Evolutionary conservation across 352 stramenopile species (phyloP), one percentile per base, ranked within the genome.

Genomic region (Phytophthora crassamura): DNA sequence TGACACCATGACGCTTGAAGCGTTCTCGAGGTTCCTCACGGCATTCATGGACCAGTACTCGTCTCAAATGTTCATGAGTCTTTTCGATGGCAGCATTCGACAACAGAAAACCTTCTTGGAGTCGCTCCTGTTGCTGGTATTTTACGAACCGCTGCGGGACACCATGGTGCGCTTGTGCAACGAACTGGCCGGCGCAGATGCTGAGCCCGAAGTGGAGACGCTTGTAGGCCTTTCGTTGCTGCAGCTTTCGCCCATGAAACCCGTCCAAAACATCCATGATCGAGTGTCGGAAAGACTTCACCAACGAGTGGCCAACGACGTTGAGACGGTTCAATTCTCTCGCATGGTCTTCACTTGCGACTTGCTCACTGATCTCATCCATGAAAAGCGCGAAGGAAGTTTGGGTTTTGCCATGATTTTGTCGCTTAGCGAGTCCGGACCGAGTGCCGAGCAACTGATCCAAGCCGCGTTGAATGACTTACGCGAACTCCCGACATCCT

Each of bases 341-440:
- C 81, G 84, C 9, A 91, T 93, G 85, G 39, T 93, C 18, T 91
- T 89, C 67, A 90, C 82, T 28, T 93, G 85, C 47, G 85, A 93
- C 57, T 64, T 93, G 50, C 49, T 93, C 15, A 93, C 85, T 0
- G 85, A 91, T 56, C 47, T 93, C 41, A 89, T 93, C 58, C 85
- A 93, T 45, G 85, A 93, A 40, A 71, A 77, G 2, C 75, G 85
- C 15, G 77, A 77, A 25, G 79, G 79, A 2, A 89, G 74, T 47
- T 41, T 91, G 32, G 85, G 85, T 3, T 86, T 72, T 46, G 75
- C 74, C 15, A 70, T 88, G 42, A 75, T 91, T 7, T 52, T 90
- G 12, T 75, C 69, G n/a, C 64, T 71, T 5, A 68, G 65, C 28
- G 55, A 80, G 9, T 72, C 51, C 15, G 57, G 68, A 11, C 69